phyloP scores from a whole-genome alignment of 495 filamentous ascomycete genomes.

The Terfezia claveryi region DNA sequence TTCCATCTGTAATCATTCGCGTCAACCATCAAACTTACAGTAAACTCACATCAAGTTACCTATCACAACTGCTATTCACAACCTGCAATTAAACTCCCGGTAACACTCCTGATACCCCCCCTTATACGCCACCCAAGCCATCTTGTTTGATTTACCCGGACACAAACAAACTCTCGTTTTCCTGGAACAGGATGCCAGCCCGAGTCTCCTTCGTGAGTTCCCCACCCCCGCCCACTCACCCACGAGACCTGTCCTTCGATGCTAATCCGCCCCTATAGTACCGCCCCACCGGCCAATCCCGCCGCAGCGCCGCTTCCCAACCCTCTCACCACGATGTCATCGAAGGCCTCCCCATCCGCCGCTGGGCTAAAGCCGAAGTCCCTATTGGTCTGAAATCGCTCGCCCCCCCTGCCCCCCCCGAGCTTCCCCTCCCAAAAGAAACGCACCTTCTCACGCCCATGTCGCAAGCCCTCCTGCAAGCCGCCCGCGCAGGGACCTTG shows the following conservation, averaged over 20 bases:
- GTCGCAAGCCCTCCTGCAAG: slow-evolving; percentile 65
- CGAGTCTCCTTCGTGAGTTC: slow-evolving; percentile 17
- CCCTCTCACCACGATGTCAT: slow-evolving; percentile 76
- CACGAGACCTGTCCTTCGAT: no score
- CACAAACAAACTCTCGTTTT: not conserved
- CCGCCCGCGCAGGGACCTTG: slow-evolving; percentile 52
- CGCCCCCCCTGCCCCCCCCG: slow-evolving; percentile 30
- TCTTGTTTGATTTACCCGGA: no score
- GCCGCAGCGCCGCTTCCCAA: slow-evolving; percentile 30
- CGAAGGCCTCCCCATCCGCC: slow-evolving; percentile 78
- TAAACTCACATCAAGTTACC: not conserved
- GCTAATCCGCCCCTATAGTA: slow-evolving; percentile 16
- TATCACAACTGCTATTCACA: no score
- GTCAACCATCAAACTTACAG: not conserved
- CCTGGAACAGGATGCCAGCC: slow-evolving; percentile 11
- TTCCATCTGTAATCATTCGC: not conserved
- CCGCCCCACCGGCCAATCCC: slow-evolving; percentile 39
- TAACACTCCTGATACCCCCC: no score
- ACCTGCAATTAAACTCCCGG: no score
- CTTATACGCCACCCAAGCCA: no score
- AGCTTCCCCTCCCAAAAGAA: slow-evolving; percentile 67
- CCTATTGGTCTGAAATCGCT: slow-evolving; percentile 28
- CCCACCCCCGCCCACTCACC: not conserved
- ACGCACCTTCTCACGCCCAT: slow-evolving; percentile 54
- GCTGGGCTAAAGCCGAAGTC: slow-evolving; percentile 60